Conservation (phyloP, 176 grass and related monocot species). For the Alloteropsis semialata region DNA sequence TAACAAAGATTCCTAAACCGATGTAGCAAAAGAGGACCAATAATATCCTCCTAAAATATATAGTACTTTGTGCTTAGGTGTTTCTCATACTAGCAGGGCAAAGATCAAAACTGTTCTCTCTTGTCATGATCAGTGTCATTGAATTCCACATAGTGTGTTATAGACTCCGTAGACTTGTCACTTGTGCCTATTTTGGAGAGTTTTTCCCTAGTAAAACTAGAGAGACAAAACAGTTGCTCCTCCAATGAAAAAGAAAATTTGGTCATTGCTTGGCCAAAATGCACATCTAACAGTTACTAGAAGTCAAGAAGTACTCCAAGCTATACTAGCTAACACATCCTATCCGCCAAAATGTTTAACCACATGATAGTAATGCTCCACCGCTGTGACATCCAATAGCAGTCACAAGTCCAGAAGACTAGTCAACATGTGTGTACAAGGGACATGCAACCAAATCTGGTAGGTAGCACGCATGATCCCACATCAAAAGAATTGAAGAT, state of each 20-base stretch:
- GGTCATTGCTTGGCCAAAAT: too few relatives aligned
- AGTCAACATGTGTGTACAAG: conserved; percentile 25
- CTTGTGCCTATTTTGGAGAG: not conserved
- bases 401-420: not conserved
- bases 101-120: not conserved
- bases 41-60: not conserved
- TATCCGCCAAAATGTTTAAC: not conserved
- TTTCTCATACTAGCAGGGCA: not conserved
- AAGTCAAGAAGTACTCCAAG: not conserved
- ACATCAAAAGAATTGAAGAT: conserved; percentile 35
- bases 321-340: not conserved
- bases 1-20: not conserved
- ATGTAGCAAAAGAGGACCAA: not conserved
- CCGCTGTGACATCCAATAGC: conserved; percentile 18
- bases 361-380: conserved; percentile 5
- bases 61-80: not conserved
- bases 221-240: not conserved
- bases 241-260: not conserved
- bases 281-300: too few relatives aligned
- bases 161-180: not conserved
- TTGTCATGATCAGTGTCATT: not conserved
- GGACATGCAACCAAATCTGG: conserved; percentile 15
- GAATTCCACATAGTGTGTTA: not conserved
- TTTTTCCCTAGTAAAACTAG: not conserved
- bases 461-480: not conserved